Evolutionary conservation across 2,329 filamentous ascomycete genomes (phyloP).

Genomic region (Colletotrichum higginsianum): DNA sequence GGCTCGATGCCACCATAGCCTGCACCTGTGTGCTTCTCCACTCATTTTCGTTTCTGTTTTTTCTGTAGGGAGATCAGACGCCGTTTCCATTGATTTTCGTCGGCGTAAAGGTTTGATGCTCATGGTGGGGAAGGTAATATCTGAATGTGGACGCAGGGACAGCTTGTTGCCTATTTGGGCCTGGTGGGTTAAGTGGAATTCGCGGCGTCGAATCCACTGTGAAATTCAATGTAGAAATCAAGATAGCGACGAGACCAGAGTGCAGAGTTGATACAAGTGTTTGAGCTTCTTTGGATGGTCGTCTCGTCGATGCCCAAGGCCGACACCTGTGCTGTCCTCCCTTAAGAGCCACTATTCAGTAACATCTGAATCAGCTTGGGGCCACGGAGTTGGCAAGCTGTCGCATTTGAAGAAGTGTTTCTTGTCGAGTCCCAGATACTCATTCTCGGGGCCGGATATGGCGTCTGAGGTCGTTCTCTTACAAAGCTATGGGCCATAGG

Average conservation of each 20-base stretch:
- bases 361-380: conserved; percentile 3
- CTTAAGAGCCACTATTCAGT: background rate
- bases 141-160: conserved; percentile 40
- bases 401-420: conserved; percentile 9
- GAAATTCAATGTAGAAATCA: conserved; percentile 8
- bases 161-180: conserved; percentile 40
- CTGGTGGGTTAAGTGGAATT: conserved; percentile 7
- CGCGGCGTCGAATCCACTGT: background rate
- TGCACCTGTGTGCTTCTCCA: background rate
- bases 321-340: background rate
- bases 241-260: background rate
- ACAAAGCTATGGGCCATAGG: background rate
- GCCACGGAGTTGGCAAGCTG: conserved; percentile 7
- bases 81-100: conserved; percentile 18
- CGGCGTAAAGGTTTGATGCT: conserved; percentile 12
- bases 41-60: background rate
- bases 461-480: conserved; percentile 5
- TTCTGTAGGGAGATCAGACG: background rate
- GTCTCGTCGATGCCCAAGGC: background rate
- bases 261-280: conserved; percentile 1
- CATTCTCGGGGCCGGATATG: background rate
- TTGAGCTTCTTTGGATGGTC: background rate
- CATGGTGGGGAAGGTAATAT: conserved; percentile 24
- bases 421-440: conserved; percentile 8
- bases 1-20: background rate